A percentile compares a stretch with the other conserved stretches of the same genome.
Evolutionary conservation across 2,329 filamentous ascomycete species (phyloP).

Genomic region (Sphaerulina vaccinii): DNA sequence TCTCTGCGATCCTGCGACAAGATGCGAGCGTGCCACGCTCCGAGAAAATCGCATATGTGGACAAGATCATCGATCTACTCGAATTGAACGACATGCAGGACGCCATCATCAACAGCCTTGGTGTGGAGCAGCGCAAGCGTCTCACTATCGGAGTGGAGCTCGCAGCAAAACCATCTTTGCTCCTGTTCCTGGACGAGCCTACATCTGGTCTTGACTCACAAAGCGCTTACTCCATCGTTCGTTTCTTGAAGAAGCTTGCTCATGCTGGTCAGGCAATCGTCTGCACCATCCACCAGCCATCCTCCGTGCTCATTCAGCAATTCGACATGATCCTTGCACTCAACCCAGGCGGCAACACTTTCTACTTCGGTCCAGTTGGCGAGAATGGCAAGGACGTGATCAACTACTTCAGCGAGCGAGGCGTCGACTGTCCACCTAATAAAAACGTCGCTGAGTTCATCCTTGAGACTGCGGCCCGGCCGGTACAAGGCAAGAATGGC

Average conservation of each 20-base stretch:
- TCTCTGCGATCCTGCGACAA: constrained; percentile 66
- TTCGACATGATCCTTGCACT: constrained; percentile 73
- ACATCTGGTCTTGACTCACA: constrained; percentile 70
- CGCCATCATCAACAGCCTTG: constrained; percentile 62
- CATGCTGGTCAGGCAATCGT: constrained; percentile 68
- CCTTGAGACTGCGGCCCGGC: constrained; percentile 63
- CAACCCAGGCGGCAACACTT: constrained; percentile 67
- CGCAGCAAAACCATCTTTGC: constrained; percentile 64
- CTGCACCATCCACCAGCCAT: constrained; percentile 73
- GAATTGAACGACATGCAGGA: constrained; percentile 67
- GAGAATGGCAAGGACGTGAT: constrained; percentile 64
- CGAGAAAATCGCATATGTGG: constrained; percentile 66
- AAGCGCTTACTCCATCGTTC: constrained; percentile 65
- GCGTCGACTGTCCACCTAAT: constrained; percentile 63
- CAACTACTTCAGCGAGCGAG: constrained; percentile 66
- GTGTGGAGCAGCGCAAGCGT: constrained; percentile 69
- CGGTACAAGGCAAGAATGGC: constrained; percentile 53
- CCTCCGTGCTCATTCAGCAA: constrained; percentile 66
- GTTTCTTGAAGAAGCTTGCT: constrained; percentile 67
- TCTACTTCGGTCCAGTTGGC: constrained; percentile 72
- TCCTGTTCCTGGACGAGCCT: constrained; percentile 71
- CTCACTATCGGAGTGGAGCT: constrained; percentile 73
- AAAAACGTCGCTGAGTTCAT: constrained; percentile 68
- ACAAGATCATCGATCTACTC: constrained; percentile 64
- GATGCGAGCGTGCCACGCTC: constrained; percentile 52